Percentiles rank a stretch among this genome's conserved stretches.
phyloP scores from a whole-genome alignment of 2,329 filamentous ascomycete genomes.

The Fusarium sterilihyphosum region DNA sequence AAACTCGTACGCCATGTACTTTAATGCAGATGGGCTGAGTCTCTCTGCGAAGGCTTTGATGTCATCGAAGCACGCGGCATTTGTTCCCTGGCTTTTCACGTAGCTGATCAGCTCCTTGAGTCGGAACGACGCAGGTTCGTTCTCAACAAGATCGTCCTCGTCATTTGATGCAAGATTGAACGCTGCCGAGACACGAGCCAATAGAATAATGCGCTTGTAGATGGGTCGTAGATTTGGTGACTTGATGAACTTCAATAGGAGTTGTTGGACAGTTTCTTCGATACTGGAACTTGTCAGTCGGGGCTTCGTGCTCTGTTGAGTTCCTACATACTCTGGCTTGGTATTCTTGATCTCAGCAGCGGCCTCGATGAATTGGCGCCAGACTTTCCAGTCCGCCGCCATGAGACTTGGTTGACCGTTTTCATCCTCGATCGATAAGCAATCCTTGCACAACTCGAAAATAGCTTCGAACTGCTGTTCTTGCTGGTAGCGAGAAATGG shows the following conservation, averaged over 20 bases:
- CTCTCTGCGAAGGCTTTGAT: slow-evolving; percentile 56
- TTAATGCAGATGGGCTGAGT: slow-evolving; percentile 54
- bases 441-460: slow-evolving; percentile 56
- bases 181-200: slow-evolving; percentile 52
- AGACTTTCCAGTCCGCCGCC: slow-evolving; percentile 57
- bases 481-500: slow-evolving; percentile 50
- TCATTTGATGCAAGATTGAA: slow-evolving; percentile 49
- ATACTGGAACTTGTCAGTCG: slow-evolving; percentile 40
- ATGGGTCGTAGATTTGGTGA: slow-evolving; percentile 49
- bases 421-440: slow-evolving; percentile 53
- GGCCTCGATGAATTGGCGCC: slow-evolving; percentile 53
- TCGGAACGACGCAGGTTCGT: slow-evolving; percentile 44
- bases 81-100: slow-evolving; percentile 49
- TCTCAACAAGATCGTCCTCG: slow-evolving; percentile 42
- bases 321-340: slow-evolving; percentile 47
- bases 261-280: slow-evolving; percentile 39
- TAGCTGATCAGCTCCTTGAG: slow-evolving; percentile 50
- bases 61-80: slow-evolving; percentile 58
- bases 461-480: slow-evolving; percentile 54
- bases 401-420: slow-evolving; percentile 52
- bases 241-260: slow-evolving; percentile 47
- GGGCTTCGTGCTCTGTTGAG: neutral
- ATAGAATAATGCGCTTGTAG: slow-evolving; percentile 51
- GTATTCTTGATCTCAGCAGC: slow-evolving; percentile 47
- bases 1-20: slow-evolving; percentile 52